A percentile compares a stretch with the other conserved stretches of the same genome.
Conservation (phyloP, 106 monocot species). For the Dendrobium huoshanense region DNA sequence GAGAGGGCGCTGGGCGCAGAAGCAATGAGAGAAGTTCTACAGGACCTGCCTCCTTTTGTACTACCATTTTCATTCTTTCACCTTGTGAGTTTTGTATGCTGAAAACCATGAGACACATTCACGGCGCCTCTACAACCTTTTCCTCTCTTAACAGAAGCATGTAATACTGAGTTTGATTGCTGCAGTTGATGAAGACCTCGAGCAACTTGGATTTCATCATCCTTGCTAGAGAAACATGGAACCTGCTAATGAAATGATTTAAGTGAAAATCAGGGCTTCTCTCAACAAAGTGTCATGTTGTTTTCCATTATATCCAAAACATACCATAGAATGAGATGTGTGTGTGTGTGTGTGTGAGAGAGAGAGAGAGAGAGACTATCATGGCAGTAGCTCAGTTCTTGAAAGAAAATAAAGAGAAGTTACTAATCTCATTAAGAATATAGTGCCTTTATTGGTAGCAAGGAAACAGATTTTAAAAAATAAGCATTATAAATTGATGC, state of each 20-base stretch:
- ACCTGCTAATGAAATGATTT: neutral
- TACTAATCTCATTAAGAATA: neutral
- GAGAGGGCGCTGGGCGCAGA: neutral
- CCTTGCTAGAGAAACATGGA: neutral
- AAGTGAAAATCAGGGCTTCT: neutral
- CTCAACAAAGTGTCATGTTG: no score
- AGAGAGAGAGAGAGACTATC: no score
- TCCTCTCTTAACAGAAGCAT: neutral
- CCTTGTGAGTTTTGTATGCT: neutral
- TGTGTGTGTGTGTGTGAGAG: no score
- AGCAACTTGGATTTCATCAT: neutral
- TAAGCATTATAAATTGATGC: neutral
- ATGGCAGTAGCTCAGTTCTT: no score
- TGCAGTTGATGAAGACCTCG: conserved; percentile 1
- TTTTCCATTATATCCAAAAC: no score
- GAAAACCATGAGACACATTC: no score
- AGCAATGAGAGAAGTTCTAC: neutral
- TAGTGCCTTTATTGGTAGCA: neutral
- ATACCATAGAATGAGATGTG: no score
- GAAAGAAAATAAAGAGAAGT: neutral
- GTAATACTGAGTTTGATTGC: neutral
- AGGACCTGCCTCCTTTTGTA: neutral
- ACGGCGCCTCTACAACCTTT: neutral
- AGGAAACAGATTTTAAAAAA: neutral
- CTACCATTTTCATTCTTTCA: neutral